Percentiles rank a stretch among this genome's conserved stretches.
These are phyloP conservation scores for Lathyrus aphaca DNA, from an alignment of 306 rosid genomes.

Conservation along the genomic window DNA sequence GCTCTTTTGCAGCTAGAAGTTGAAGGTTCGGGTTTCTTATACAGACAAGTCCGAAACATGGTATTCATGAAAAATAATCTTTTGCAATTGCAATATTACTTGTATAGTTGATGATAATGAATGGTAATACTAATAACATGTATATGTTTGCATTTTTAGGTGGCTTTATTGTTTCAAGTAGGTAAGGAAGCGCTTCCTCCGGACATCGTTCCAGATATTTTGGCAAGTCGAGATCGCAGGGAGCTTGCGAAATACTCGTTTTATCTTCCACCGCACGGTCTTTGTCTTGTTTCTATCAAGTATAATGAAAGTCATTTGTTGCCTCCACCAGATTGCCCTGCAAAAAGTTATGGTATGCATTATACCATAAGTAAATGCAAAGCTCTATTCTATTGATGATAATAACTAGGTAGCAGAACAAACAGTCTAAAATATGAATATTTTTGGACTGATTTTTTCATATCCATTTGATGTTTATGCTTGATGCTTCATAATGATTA, in stretches of 20 bases:
- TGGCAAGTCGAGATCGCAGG: constrained; percentile 76
- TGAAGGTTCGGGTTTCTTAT: constrained; percentile 94
- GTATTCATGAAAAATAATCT: constrained; percentile 42
- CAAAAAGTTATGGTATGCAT: constrained; percentile 74
- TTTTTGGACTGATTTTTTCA: constrained; percentile 21
- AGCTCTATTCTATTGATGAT: constrained; percentile 67
- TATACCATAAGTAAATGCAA: constrained; percentile 76
- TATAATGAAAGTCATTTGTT: constrained; percentile 71
- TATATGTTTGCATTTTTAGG: constrained; percentile 50
- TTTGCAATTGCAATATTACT: constrained; percentile 7
- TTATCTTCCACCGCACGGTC: constrained; percentile 81
- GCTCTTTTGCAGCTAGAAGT: constrained; percentile 63
- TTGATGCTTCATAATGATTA: constrained; percentile 23
- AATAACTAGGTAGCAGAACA: constrained; percentile 27
- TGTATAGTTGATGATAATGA: neutral
- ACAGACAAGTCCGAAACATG: constrained; percentile 96
- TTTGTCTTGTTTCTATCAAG: constrained; percentile 69
- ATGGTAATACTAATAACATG: neutral
- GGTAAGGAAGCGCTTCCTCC: constrained; percentile 88
- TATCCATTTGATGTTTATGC: constrained; percentile 21
- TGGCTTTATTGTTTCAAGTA: constrained; percentile 79
- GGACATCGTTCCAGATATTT: constrained; percentile 65
- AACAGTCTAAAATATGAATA: too few relatives aligned
- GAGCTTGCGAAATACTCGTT: constrained; percentile 82
- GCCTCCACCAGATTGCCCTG: constrained; percentile 68